A percentile compares a stretch with the other conserved stretches of the same genome.
These are phyloP conservation scores for Podospora conica DNA, from an alignment of 495 filamentous ascomycete genomes.

Conservation along the genomic window DNA sequence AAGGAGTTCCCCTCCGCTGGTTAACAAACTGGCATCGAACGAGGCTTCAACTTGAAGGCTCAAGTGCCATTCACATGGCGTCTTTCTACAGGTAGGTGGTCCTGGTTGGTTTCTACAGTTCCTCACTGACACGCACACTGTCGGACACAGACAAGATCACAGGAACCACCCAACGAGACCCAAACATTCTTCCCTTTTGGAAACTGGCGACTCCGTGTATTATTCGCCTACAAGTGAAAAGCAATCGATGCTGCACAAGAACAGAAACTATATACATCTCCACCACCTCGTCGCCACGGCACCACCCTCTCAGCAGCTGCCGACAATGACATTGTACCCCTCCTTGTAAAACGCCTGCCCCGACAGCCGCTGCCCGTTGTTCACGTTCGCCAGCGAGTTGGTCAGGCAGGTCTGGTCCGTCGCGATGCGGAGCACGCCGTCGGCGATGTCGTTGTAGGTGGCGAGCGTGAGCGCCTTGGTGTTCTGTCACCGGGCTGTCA, in stretches of 20 bases:
- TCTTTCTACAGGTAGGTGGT: too few relatives aligned
- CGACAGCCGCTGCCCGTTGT: background rate
- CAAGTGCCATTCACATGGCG: too few relatives aligned
- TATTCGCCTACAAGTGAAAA: background rate
- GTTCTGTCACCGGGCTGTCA: background rate
- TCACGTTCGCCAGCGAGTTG: background rate
- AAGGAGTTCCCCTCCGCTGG: too few relatives aligned
- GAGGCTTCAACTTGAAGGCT: too few relatives aligned
- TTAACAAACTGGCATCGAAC: too few relatives aligned
- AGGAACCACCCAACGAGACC: background rate
- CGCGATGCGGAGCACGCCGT: background rate
- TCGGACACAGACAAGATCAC: background rate
- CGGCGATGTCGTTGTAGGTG: background rate
- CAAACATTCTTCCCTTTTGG: background rate
- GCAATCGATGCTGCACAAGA: background rate
- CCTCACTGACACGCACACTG: too few relatives aligned
- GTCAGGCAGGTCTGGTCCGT: background rate
- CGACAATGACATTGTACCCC: background rate
- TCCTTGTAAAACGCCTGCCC: slow-evolving; percentile 1
- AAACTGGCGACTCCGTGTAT: background rate
- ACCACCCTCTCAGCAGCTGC: background rate
- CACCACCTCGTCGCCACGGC: background rate
- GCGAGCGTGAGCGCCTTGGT: background rate
- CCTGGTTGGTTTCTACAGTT: too few relatives aligned
- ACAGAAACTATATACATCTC: background rate